Base-by-base conservation (phyloP, 2,329 filamentous ascomycete genomes). In the Claviceps lovelessii region DNA sequence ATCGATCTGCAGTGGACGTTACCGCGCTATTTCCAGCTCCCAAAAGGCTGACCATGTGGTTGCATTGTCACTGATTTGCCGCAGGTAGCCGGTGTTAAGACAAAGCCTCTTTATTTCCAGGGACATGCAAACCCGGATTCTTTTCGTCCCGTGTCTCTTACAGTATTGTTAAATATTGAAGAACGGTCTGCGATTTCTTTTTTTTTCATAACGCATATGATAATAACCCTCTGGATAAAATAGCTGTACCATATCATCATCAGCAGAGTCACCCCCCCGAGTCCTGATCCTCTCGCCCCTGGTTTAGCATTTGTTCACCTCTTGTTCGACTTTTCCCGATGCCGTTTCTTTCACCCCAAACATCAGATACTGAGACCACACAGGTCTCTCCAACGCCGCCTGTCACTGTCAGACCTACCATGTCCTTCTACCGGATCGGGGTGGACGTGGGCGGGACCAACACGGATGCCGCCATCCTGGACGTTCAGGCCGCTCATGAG, bases 391-490 rank as follows among this genome's bases (percentile, higher is more conserved):
- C 48, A 39, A 17, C 33, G 4, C n/a, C 15, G 7, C 28, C 45
- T 17, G 13, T 8, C n/a, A 39, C 45, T 17, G 19, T 8, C n/a
- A 39, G 35, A n/a, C 19, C 17, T 50, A 59, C 17, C 55, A 70
- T 70, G 68, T 63, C 67, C 11, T 62, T 68, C 23, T 75, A 72
- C 58, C 71, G 74, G 48, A 73, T 78, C 35, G 70, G 70, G 37
- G 70, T 72, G 29, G 70, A 72, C 55, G 69, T 72, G 23, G 70
- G 69, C 29, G 70, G 69, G 51, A 71, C 68, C 52, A 71, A 71
- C 60, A 71, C 69, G 5, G 74, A 76, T 58, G 70, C 71, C 35
- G 74, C 71, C 29, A 68, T 76, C 53, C 65, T 76, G 33, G 71
- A 75, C 59, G 63, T 72, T 54, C 66, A 61, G n/a, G 65, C 67